phyloP scores from a whole-genome alignment of 495 filamentous ascomycete species.

The Pyrenula massariospora region DNA sequence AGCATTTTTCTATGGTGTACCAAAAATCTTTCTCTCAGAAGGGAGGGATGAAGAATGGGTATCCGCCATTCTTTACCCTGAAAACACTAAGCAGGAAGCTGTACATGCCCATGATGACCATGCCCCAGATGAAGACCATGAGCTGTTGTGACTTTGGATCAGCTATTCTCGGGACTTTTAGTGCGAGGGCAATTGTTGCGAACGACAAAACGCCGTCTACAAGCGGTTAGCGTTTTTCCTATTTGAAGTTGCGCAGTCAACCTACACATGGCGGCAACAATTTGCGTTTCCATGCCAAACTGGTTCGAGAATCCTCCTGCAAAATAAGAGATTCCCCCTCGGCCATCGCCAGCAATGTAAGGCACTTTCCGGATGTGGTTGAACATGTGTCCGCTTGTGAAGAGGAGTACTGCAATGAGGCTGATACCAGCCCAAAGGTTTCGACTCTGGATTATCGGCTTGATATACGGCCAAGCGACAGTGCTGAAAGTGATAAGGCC shows the following conservation, averaged over 20 bases:
- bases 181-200: slow-evolving; percentile 72
- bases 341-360: slow-evolving; percentile 82
- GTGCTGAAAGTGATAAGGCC: slow-evolving; percentile 55
- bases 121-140: slow-evolving; percentile 72
- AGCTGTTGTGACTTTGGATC: slow-evolving; percentile 70
- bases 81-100: slow-evolving; percentile 92
- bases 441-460: slow-evolving; percentile 81
- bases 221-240: slow-evolving; percentile 14
- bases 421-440: slow-evolving; percentile 90
- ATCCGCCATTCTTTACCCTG: slow-evolving; percentile 86
- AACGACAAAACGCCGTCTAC: slow-evolving; percentile 89
- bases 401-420: slow-evolving; percentile 81
- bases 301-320: slow-evolving; percentile 91
- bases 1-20: not conserved
- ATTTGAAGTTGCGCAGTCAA: slow-evolving; percentile 9
- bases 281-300: slow-evolving; percentile 91
- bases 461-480: slow-evolving; percentile 68
- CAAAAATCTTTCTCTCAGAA: slow-evolving; percentile 37
- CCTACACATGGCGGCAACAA: slow-evolving; percentile 92
- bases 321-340: slow-evolving; percentile 82
- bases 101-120: slow-evolving; percentile 69
- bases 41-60: slow-evolving; percentile 87
- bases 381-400: slow-evolving; percentile 97
- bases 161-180: slow-evolving; percentile 81
- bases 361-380: slow-evolving; percentile 96